Evolutionary conservation across 148 eudicot genomes (phyloP), one percentile per base, ranked within the genome.

Genomic region (Vaccinium vitisidaea): DNA sequence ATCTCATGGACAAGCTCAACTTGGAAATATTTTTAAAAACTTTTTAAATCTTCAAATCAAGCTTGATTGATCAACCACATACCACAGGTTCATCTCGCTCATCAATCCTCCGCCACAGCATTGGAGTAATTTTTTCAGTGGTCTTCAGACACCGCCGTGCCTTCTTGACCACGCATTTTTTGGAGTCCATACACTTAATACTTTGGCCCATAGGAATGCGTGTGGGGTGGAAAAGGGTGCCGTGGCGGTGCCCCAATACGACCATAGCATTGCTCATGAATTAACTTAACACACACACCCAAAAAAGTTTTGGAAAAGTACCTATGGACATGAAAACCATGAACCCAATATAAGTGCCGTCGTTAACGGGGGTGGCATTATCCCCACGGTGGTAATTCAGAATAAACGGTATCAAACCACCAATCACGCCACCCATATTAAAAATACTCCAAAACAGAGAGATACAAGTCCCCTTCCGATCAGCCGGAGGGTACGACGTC

Each of bases 361-460:
- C 98, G 82, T 94, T 95, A 14, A 97, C 98, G 6, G 98, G 93
- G 83, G 59, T 86, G 6, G 95, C 97, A 0, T 8, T 13, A 36
- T 90, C 91, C 39, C 85, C 88, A 10, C 99, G 84, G 67, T 91
- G 63, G 82, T 91, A 97, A 70, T 97, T 97, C 82, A 90, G 71
- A 0, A 89, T 70, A 77, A 97, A 92, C 0, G 99, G 99, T 10
- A 97, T 94, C 3, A 97, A 84, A 52, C 99, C 99, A 2, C 99
- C 99, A 52, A 97, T 93, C 0, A 97, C 98, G 8, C 99, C 98
- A 2, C 98, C 99, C 92, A 95, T 67, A 85, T 94, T 97, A 86
- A 97, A 97, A 1, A 97, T 93, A 75, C 94, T 86, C 99, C 99
- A 97, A 67, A 97, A 97, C 39, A 95, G 79, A 6, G 98, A 88